Conservation (phyloP, 306 rosid species). For the Leucaena leucocephala region DNA sequence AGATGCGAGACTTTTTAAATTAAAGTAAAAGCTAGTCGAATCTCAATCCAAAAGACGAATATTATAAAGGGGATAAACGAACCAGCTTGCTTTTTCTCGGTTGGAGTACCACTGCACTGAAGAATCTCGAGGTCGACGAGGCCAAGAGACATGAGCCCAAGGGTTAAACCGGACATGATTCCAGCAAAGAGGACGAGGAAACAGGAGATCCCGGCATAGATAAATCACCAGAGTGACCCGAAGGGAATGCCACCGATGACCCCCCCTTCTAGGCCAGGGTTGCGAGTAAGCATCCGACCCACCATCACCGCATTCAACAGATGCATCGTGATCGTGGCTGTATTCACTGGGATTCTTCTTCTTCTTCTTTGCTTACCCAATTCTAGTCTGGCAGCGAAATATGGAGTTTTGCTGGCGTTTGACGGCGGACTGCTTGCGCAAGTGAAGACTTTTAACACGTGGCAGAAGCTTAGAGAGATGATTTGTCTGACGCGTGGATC, state of each 20-base stretch:
- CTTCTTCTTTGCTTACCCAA: background rate
- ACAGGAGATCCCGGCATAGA: slow-evolving; percentile 73
- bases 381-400: background rate
- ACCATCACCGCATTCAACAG: slow-evolving; percentile 51
- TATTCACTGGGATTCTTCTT: background rate
- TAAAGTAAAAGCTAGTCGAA: background rate
- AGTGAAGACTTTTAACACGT: background rate
- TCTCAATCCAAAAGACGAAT: background rate
- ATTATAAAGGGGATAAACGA: background rate
- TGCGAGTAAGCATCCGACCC: slow-evolving; percentile 62
- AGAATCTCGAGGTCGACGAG: slow-evolving; percentile 97
- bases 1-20: background rate
- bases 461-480: background rate
- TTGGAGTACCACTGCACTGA: slow-evolving; percentile 76
- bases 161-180: slow-evolving; percentile 91
- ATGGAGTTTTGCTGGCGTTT: background rate
- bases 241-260: slow-evolving; percentile 43
- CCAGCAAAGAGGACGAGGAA: slow-evolving; percentile 84
- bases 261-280: slow-evolving; percentile 35
- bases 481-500: background rate
- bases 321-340: slow-evolving; percentile 41
- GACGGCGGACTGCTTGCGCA: background rate
- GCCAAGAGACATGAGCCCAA: slow-evolving; percentile 96
- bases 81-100: slow-evolving; percentile 92
- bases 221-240: slow-evolving; percentile 72